These are phyloP conservation scores for Alternaria ventricosa DNA, from an alignment of 2,329 filamentous ascomycete genomes.

Conservation along the genomic window DNA sequence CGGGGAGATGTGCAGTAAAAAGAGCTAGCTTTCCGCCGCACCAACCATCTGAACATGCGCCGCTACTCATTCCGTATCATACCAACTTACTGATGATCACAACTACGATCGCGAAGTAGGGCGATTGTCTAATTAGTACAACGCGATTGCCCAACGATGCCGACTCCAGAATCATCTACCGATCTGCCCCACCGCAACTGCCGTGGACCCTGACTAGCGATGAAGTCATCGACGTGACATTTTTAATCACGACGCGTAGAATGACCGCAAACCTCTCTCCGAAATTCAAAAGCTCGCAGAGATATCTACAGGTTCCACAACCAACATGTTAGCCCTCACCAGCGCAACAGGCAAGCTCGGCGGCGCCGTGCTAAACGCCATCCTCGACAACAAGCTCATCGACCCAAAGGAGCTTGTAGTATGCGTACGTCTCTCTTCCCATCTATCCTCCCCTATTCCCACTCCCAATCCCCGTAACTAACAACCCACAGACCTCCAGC, in stretches of 20 bases:
- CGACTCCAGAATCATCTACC: background rate
- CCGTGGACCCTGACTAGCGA: background rate
- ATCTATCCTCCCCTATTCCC: background rate
- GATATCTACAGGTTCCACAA: background rate
- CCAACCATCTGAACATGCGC: too few species aligned
- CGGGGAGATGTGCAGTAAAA: too few species aligned
- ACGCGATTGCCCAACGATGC: too few species aligned
- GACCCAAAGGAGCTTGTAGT: slow-evolving; percentile 48
- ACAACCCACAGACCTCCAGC: slow-evolving; percentile 27
- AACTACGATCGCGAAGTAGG: too few species aligned
- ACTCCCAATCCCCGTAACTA: background rate
- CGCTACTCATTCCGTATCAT: too few species aligned
- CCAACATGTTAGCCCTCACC: slow-evolving; percentile 48
- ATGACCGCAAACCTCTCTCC: background rate
- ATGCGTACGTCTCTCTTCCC: slow-evolving; percentile 32
- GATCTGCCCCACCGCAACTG: background rate
- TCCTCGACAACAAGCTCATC: slow-evolving; percentile 52
- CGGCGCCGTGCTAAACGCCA: slow-evolving; percentile 50
- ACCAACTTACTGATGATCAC: too few species aligned
- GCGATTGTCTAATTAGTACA: too few species aligned
- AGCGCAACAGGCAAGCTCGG: slow-evolving; percentile 56
- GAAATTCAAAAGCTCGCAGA: background rate
- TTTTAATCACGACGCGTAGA: background rate
- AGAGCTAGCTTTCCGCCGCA: too few species aligned
- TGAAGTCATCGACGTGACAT: background rate